Evolutionary conservation across 495 filamentous ascomycete species (phyloP).

Genomic region (Trichocladium antarcticum): DNA sequence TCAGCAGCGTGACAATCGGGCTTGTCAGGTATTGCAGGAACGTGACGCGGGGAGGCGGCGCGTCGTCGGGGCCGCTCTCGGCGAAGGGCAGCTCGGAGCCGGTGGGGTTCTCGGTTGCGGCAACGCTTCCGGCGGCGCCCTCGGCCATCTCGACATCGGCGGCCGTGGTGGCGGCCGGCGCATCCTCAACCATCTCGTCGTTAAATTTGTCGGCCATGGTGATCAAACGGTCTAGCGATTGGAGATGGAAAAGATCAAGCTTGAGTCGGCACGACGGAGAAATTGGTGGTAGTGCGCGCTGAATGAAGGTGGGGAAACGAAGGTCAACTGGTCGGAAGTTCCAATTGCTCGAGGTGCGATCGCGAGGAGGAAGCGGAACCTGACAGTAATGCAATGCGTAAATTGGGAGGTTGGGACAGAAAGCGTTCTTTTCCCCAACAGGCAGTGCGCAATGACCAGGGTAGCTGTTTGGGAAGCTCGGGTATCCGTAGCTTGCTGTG

Average conservation of each 20-base stretch:
- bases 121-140: slow-evolving; percentile 18
- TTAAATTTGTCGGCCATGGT: slow-evolving; percentile 33
- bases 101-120: slow-evolving; percentile 9
- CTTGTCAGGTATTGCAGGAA: slow-evolving; percentile 57
- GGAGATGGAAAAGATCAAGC: no score
- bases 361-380: no score
- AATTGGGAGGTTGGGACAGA: no score
- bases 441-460: no score
- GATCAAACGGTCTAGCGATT: no score
- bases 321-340: not conserved
- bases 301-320: not conserved
- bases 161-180: slow-evolving; percentile 21
- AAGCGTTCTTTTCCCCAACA: no score
- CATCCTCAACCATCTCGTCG: slow-evolving; percentile 29
- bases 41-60: slow-evolving; percentile 27
- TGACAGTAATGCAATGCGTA: no score
- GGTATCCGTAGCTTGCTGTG: no score
- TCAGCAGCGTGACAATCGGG: slow-evolving; percentile 65
- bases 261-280: no score
- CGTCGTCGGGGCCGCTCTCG: slow-evolving; percentile 30
- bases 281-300: no score
- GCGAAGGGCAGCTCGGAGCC: slow-evolving; percentile 32
- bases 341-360: not conserved
- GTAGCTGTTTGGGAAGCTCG: no score
- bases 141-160: slow-evolving; percentile 43